Evolutionary conservation across 108 stramenopile species (phyloP).

Genomic region (Pseudonitzschia pungens): DNA sequence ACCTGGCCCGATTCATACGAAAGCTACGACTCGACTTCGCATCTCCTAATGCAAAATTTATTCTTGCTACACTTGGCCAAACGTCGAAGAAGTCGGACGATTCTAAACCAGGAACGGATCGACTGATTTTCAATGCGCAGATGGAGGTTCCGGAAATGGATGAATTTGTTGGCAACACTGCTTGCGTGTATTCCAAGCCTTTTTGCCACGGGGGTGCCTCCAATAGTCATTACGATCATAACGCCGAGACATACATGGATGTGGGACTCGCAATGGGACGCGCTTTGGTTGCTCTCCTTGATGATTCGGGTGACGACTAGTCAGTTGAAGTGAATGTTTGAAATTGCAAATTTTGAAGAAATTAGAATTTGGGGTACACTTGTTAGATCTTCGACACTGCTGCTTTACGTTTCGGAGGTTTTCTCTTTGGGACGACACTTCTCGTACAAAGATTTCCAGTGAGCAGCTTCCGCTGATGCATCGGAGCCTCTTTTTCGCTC

Average conservation of each 20-base stretch:
- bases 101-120: constrained; percentile 8
- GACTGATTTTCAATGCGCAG: constrained; percentile 29
- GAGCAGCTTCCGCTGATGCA: constrained; percentile 16
- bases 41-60: constrained; percentile 37
- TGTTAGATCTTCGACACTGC: too few species aligned
- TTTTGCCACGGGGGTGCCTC: constrained; percentile 22
- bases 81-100: constrained; percentile 9
- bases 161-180: constrained; percentile 35
- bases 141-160: constrained; percentile 20
- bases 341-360: too few species aligned
- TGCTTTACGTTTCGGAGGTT: not conserved
- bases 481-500: constrained; percentile 17
- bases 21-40: constrained; percentile 31
- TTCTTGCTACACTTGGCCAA: constrained; percentile 40
- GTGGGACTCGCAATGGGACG: constrained; percentile 41
- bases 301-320: not conserved
- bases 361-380: too few species aligned
- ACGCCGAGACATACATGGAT: constrained; percentile 44
- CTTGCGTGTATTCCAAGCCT: constrained; percentile 27
- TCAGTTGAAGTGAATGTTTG: too few species aligned
- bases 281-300: constrained; percentile 35
- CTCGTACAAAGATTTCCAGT: constrained; percentile 37
- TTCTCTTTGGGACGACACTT: not conserved
- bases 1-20: constrained; percentile 31
- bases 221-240: constrained; percentile 32